These are phyloP conservation scores for Sorghum bicolor DNA, from an alignment of 176 grass and related monocot genomes.

Conservation along the genomic window DNA sequence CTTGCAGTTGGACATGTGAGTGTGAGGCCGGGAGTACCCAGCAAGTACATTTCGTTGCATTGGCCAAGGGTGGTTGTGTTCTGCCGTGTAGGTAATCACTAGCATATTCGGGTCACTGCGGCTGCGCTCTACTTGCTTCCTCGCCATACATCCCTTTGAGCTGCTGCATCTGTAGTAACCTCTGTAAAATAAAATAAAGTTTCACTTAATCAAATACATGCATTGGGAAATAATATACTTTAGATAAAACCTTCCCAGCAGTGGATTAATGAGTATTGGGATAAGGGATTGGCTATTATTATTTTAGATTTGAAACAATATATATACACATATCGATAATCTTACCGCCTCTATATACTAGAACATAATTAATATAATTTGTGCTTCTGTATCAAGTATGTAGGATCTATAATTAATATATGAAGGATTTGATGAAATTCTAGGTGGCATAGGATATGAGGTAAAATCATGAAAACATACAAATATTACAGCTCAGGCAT, in stretches of 20 bases:
- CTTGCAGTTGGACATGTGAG: slow-evolving; percentile 25
- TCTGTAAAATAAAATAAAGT: slow-evolving; percentile 22
- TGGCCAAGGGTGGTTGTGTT: slow-evolving; percentile 96
- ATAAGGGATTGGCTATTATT: background rate
- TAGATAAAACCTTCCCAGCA: background rate
- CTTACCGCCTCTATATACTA: background rate
- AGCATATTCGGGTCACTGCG: slow-evolving; percentile 93
- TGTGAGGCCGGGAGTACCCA: slow-evolving; percentile 69
- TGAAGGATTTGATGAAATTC: background rate
- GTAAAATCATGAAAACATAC: background rate
- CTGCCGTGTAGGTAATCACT: slow-evolving; percentile 92
- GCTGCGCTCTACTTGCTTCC: slow-evolving; percentile 97
- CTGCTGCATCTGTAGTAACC: slow-evolving; percentile 98
- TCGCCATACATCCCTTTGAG: slow-evolving; percentile 86
- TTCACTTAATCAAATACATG: background rate
- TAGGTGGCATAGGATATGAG: background rate
- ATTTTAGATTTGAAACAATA: background rate
- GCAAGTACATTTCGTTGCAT: slow-evolving; percentile 86
- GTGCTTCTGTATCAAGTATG: too few species aligned
- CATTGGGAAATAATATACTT: background rate
- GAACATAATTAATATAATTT: background rate
- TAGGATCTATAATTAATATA: background rate
- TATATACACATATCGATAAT: background rate
- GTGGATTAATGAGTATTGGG: background rate
- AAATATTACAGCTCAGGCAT: background rate